Conservation (phyloP, 768 basidiomycete species). For the Flagelloscypha sp. region DNA sequence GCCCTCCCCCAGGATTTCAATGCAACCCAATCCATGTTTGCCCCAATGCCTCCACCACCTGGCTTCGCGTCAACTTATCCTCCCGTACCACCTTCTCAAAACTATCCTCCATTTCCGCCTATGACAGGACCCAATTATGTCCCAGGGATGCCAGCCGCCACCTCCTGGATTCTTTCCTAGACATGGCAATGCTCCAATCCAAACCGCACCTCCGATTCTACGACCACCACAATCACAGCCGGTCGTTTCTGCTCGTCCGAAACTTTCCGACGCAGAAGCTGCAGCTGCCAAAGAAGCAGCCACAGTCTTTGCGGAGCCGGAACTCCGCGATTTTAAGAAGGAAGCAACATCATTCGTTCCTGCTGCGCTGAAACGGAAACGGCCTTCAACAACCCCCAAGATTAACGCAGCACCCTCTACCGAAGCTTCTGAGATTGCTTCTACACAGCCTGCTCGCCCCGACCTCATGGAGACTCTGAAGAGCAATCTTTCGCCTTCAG, state of each 20-base stretch:
- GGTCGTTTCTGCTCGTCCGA: slow-evolving; percentile 17
- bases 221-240: slow-evolving; percentile 17
- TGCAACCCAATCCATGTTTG: slow-evolving; percentile 21
- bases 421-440: slow-evolving; percentile 20
- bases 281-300: slow-evolving; percentile 41
- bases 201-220: slow-evolving; percentile 12
- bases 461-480: slow-evolving; percentile 59
- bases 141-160: slow-evolving; percentile 26
- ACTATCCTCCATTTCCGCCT: slow-evolving; percentile 19
- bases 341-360: slow-evolving; percentile 94
- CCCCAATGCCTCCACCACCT: slow-evolving; percentile 17
- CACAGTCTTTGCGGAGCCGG: slow-evolving; percentile 75
- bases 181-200: slow-evolving; percentile 38
- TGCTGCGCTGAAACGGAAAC: slow-evolving; percentile 70
- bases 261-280: slow-evolving; percentile 22
- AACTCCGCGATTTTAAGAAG: slow-evolving; percentile 89
- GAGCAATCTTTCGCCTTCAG: no score
- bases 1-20: slow-evolving; percentile 17
- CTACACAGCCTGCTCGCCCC: slow-evolving; percentile 39
- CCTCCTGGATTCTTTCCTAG: slow-evolving; percentile 64
- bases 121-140: no score
- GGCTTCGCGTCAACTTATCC: slow-evolving; percentile 15
- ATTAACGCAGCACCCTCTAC: slow-evolving; percentile 62
- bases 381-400: slow-evolving; percentile 29
- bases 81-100: slow-evolving; percentile 21